A percentile compares a stretch with the other conserved stretches of the same genome.
phyloP scores from a whole-genome alignment of 2,329 filamentous ascomycete genomes.

The Emmonsiellopsis sp. region DNA sequence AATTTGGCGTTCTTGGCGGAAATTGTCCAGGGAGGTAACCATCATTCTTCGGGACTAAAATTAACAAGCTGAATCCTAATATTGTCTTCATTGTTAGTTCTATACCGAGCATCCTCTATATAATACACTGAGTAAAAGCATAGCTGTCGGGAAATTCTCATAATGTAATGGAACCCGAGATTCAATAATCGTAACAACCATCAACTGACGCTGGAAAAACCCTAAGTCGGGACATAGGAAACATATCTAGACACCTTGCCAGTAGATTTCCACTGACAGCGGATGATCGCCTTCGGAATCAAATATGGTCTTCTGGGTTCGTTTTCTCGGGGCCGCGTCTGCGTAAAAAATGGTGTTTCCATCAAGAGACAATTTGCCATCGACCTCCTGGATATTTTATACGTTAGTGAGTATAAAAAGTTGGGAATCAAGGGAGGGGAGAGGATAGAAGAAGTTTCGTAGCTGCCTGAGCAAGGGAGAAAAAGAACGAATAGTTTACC shows the following conservation, averaged over 20 bases:
- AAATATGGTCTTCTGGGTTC: slow-evolving; percentile 26
- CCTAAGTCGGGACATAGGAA: not conserved
- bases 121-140: too few species aligned
- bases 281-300: slow-evolving; percentile 20
- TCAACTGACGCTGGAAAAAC: too few species aligned
- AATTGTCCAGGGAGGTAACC: too few species aligned
- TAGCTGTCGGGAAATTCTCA: too few species aligned
- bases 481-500: slow-evolving; percentile 16
- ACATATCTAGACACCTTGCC: slow-evolving; percentile 17
- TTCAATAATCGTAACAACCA: too few species aligned
- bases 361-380: slow-evolving; percentile 24
- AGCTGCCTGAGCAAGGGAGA: not conserved
- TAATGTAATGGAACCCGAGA: too few species aligned
- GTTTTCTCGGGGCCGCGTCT: slow-evolving; percentile 28
- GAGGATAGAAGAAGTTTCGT: too few species aligned
- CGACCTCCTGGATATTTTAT: slow-evolving; percentile 17
- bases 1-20: too few species aligned
- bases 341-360: slow-evolving; percentile 30
- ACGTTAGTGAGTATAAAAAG: not conserved
- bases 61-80: too few species aligned
- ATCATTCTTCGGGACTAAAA: too few species aligned
- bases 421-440: not conserved
- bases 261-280: slow-evolving; percentile 26
- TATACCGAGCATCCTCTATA: too few species aligned
- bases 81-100: too few species aligned